Conservation (phyloP, 495 filamentous ascomycete species). For the Daldinia decipiens region DNA sequence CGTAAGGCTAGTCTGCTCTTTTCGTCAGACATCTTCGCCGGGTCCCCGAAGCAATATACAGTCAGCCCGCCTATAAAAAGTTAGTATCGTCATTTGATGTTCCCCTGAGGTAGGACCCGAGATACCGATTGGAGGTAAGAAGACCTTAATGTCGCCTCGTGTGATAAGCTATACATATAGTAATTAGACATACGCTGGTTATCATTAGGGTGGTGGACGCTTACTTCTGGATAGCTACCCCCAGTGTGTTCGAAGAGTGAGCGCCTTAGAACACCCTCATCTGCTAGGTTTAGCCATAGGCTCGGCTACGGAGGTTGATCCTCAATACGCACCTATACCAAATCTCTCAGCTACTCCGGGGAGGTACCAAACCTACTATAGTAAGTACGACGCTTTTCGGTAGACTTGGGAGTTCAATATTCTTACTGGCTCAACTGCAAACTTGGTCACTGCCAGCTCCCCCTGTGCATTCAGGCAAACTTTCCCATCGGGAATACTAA, state of each 20-base stretch:
- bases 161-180: constrained; percentile 74
- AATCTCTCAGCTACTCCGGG: constrained; percentile 95
- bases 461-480: constrained; percentile 85
- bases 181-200: constrained; percentile 42
- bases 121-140: constrained; percentile 87
- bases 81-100: constrained; percentile 43
- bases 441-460: constrained; percentile 94
- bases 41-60: constrained; percentile 97
- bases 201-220: constrained; percentile 11
- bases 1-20: constrained; percentile 86
- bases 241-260: constrained; percentile 95
- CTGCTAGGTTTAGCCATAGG: constrained; percentile 51
- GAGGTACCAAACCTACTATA: constrained; percentile 81
- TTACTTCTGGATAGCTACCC: constrained; percentile 83
- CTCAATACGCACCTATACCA: constrained; percentile 72
- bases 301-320: not conserved
- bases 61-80: constrained; percentile 80
- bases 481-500: constrained; percentile 80
- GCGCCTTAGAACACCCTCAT: constrained; percentile 86
- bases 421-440: constrained; percentile 86
- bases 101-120: constrained; percentile 4
- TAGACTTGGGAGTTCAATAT: not conserved
- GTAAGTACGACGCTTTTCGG: constrained; percentile 8
- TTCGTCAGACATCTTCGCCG: constrained; percentile 89
- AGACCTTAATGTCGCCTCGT: constrained; percentile 91